A percentile compares a stretch with the other conserved stretches of the same genome.
These are phyloP conservation scores for Boletus patriciae DNA, from an alignment of 768 basidiomycete genomes.

Conservation along the genomic window DNA sequence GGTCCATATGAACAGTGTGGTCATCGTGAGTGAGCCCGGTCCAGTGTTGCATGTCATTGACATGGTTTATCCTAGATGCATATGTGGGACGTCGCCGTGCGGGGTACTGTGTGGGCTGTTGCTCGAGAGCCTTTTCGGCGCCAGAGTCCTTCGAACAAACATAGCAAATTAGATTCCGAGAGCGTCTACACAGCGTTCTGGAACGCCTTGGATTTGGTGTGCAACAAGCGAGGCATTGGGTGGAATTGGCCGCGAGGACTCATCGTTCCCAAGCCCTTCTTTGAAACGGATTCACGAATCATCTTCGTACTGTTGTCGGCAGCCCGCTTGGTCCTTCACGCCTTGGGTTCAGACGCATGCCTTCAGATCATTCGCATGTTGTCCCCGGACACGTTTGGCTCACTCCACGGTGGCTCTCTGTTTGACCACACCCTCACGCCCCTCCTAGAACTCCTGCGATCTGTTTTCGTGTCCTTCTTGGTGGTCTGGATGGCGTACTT, in stretches of 20 bases:
- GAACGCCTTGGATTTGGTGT: conserved; percentile 29
- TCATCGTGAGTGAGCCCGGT: conserved; percentile 16
- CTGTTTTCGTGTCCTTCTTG: conserved; percentile 43
- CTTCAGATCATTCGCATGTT: conserved; percentile 24
- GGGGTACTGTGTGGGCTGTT: too few relatives aligned
- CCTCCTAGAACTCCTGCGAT: conserved; percentile 36
- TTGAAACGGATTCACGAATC: conserved; percentile 9
- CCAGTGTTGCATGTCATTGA: not conserved
- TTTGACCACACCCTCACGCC: conserved; percentile 33
- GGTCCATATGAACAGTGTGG: conserved; percentile 7
- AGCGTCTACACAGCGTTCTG: conserved; percentile 16
- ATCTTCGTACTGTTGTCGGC: conserved; percentile 13
- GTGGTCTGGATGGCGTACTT: conserved; percentile 39
- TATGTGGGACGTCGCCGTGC: conserved; percentile 11
- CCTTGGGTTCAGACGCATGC: conserved; percentile 11
- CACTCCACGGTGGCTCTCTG: conserved; percentile 35
- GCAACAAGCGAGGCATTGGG: conserved; percentile 26
- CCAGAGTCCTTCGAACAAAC: not conserved
- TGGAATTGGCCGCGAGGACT: conserved; percentile 28
- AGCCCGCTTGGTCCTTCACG: not conserved
- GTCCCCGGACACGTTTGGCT: conserved; percentile 39
- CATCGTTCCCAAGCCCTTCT: conserved; percentile 9
- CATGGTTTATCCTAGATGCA: not conserved
- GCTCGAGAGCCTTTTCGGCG: conserved; percentile 12
- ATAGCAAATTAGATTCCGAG: not conserved